Conservation (phyloP, 805 yeast genomes). For the Hyphopichia homilentoma region DNA sequence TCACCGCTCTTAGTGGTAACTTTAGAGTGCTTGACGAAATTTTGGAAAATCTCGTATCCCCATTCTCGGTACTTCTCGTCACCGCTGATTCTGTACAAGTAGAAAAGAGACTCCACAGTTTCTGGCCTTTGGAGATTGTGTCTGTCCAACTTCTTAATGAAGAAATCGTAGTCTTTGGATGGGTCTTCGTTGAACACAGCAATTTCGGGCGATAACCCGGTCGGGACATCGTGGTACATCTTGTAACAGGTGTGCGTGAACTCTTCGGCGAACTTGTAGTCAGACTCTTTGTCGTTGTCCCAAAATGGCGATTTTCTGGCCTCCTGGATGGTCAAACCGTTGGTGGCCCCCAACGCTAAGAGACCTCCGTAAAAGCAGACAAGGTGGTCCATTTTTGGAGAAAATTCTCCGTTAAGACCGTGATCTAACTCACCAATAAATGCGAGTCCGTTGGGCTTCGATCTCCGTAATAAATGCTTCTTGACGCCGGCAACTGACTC, state of each 20-base stretch:
- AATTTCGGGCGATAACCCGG: conserved; percentile 88
- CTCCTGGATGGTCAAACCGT: conserved; percentile 53
- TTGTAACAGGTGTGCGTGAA: conserved; percentile 77
- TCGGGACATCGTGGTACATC: conserved; percentile 68
- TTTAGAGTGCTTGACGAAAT: conserved; percentile 58
- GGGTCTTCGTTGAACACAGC: conserved; percentile 70
- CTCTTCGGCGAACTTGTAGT: conserved; percentile 68
- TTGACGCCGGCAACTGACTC: conserved; percentile 76
- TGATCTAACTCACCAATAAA: conserved; percentile 74
- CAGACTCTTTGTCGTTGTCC: conserved; percentile 56
- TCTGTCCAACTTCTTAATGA: conserved; percentile 64
- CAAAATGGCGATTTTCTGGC: conserved; percentile 57
- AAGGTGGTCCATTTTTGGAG: conserved; percentile 84
- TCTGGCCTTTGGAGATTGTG: conserved; percentile 93
- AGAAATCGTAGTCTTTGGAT: conserved; percentile 49
- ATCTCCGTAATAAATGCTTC: conserved; percentile 55
- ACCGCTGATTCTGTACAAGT: conserved; percentile 73
- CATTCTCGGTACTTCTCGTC: conserved; percentile 80
- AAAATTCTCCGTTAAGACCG: conserved; percentile 60
- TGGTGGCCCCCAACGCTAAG: conserved; percentile 85
- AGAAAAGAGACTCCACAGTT: conserved; percentile 84
- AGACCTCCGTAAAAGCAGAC: conserved; percentile 91
- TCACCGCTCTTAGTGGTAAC: conserved; percentile 41
- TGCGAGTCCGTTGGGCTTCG: conserved; percentile 59
- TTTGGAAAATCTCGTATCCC: conserved; percentile 84